Evolutionary conservation across 2,329 filamentous ascomycete species (phyloP).

Genomic region (Trichocomaceae sp.): DNA sequence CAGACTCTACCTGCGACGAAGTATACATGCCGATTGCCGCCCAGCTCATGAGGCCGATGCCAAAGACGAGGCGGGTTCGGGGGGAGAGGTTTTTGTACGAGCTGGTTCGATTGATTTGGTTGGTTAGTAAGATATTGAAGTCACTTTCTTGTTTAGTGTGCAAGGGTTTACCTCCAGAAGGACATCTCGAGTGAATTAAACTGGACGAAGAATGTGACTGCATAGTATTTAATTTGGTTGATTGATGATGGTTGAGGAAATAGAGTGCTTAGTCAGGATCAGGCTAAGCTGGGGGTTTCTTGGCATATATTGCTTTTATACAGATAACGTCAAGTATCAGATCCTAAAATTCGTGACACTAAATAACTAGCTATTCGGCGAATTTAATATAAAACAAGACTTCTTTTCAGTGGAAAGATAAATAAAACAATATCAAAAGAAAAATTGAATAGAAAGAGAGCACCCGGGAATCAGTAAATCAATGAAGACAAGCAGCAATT

Average conservation of each 20-base stretch:
- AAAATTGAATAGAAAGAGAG: neutral
- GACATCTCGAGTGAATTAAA: slow-evolving; percentile 28
- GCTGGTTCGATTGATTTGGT: slow-evolving; percentile 32
- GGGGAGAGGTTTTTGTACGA: slow-evolving; percentile 66
- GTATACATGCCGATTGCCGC: slow-evolving; percentile 66
- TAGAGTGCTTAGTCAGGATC: neutral
- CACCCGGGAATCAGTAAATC: neutral
- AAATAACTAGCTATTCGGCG: neutral
- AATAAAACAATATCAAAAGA: neutral
- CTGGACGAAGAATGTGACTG: too few species aligned
- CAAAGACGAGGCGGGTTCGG: slow-evolving; percentile 64
- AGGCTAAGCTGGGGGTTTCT: neutral
- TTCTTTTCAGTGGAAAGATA: neutral
- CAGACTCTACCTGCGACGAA: slow-evolving; percentile 66
- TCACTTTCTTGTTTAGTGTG: too few species aligned
- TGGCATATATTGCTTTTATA: neutral
- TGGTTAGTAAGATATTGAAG: too few species aligned
- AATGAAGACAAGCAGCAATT: too few species aligned
- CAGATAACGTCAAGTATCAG: neutral
- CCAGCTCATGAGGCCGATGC: slow-evolving; percentile 69
- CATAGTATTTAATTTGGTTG: neutral
- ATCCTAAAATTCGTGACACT: neutral
- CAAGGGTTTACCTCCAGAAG: slow-evolving; percentile 38
- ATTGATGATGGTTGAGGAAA: neutral
- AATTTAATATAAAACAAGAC: neutral